Evolutionary conservation across 75 land plant genomes (phyloP), one percentile per base, ranked within the genome.

Genomic region (Cupressus sempervirens): DNA sequence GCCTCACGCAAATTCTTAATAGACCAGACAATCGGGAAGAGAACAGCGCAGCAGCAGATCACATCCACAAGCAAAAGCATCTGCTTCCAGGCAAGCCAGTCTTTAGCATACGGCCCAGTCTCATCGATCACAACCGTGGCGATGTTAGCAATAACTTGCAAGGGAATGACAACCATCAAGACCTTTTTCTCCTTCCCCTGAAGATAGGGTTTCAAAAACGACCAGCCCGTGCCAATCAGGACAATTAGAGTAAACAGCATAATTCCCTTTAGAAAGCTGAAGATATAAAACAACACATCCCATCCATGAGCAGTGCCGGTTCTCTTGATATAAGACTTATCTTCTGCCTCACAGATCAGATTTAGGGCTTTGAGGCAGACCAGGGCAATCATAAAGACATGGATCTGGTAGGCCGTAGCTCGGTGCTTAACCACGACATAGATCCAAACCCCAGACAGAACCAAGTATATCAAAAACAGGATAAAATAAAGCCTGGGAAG

Each of bases 11-110:
- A 76, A 43, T 90, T 88, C 82, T 90, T 91, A 79, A 95, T 95
- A 7, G 96, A 95, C 96, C 96, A 95, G 56, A 95, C 95, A 67
- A 95, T 95, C 2, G 96, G 96, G 91, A 95, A 95, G 30, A 95
- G 87, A 0, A 95, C 88, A 5, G 95, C 96, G 54, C 96, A 95
- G 84, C 96, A 95, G 50, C 96, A 95, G 23, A 94, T 85, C 35
- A 95, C 88, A 67, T 95, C 96, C 3, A 95, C 93, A n/a, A 95
- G 84, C 84, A 95, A 85, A 85, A 95, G 92, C 13, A 95, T 85
- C 89, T 95, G 95, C 48, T 89, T 92, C 96, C 96, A 95, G 0
- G 95, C 92, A 68, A 90, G 81, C 95, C 95, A 93, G 56, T 91
- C 92, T 81, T 89, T 84, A 12, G 91, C 89, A 84, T 76, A 91